Base-by-base conservation (phyloP, 192 early-diverging fungal species). In the Globomyces pollinis-pini region DNA sequence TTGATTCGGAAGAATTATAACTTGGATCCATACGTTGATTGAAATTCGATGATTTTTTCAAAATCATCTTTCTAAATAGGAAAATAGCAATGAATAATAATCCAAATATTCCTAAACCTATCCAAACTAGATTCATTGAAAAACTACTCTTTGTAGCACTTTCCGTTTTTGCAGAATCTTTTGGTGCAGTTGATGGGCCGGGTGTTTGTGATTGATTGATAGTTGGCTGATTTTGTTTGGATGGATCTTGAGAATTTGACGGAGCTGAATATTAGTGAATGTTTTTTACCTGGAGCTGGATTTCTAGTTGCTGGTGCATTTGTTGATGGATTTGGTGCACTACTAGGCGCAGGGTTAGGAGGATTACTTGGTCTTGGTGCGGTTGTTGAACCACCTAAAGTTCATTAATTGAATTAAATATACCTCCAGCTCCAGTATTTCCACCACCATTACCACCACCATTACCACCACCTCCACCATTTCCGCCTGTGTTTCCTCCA, bases 1-100 rank as follows among this genome's bases (percentile, higher is more conserved):
- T 15, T 3, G 44, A 20, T 4, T 47, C 44, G 23, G 44, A 26
- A 7, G 23, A 28, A 12, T 26, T 26, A 0, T 47, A 28, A 26
- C 28, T 47, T 47, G 44, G 44, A 47, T 47, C 28, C 44, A 47
- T 47, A 8, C 44, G 44, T 12, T 47, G 23, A 28, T 26, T 47
- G 44, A 47, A 47, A 47, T 47, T 47, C 7, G 23, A 20, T 2
- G 44, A 47, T 26, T 47, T 47, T 15, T 47, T 47, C 28, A 47
- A 47, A 28, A 26, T 28, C 0, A 26, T 47, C 28, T 47, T 47
- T n/a, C 44, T 47, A 15, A 47, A 47, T 3, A 47, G 23, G 28
- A 28, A 47, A 47, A 47, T 47, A 15, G 23, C 44, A 26, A 47
- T 47, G 28, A 47, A 20, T 8, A 26, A 47, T 8, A 47, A n/a